phyloP scores from a whole-genome alignment of 106 monocot genomes.

The Hemerocallis citrina region DNA sequence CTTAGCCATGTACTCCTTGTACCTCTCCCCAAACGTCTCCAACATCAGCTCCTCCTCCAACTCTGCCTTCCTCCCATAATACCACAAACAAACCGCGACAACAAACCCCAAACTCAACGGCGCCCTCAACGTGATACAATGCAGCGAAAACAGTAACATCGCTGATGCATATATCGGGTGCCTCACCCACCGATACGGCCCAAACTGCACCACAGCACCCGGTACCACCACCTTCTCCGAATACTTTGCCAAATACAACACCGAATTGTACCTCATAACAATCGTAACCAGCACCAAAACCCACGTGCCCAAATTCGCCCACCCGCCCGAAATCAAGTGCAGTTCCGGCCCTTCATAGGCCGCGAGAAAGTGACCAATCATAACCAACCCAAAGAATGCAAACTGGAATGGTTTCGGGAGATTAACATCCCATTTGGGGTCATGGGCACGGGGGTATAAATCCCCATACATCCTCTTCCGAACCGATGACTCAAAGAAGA shows the following conservation, averaged over 20 bases:
- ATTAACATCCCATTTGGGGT: constrained; percentile 61
- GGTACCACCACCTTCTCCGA: constrained; percentile 67
- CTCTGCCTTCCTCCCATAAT: constrained; percentile 67
- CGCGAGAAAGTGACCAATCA: constrained; percentile 59
- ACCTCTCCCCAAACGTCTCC: constrained; percentile 51
- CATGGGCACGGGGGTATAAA: constrained; percentile 40
- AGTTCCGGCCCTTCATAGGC: constrained; percentile 57
- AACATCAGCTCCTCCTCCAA: constrained; percentile 62
- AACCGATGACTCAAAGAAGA: constrained; percentile 78
- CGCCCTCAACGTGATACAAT: constrained; percentile 50
- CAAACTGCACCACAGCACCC: constrained; percentile 60
- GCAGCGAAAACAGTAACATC: constrained; percentile 50
- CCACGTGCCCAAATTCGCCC: constrained; percentile 54
- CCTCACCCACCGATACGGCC: constrained; percentile 70
- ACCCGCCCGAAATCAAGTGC: constrained; percentile 56
- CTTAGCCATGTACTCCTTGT: constrained; percentile 53
- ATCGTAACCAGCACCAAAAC: constrained; percentile 33
- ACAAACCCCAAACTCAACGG: constrained; percentile 48
- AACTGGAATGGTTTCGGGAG: constrained; percentile 19
- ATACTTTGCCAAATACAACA: constrained; percentile 58
- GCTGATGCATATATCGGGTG: constrained; percentile 72
- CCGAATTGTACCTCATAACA: constrained; percentile 67
- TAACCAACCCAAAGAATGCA: constrained; percentile 31
- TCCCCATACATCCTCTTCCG: constrained; percentile 64
- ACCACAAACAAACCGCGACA: constrained; percentile 33